A percentile compares a stretch with the other conserved stretches of the same genome.
phyloP scores from a whole-genome alignment of 2,329 filamentous ascomycete genomes.

The Tympanopsis confertula region DNA sequence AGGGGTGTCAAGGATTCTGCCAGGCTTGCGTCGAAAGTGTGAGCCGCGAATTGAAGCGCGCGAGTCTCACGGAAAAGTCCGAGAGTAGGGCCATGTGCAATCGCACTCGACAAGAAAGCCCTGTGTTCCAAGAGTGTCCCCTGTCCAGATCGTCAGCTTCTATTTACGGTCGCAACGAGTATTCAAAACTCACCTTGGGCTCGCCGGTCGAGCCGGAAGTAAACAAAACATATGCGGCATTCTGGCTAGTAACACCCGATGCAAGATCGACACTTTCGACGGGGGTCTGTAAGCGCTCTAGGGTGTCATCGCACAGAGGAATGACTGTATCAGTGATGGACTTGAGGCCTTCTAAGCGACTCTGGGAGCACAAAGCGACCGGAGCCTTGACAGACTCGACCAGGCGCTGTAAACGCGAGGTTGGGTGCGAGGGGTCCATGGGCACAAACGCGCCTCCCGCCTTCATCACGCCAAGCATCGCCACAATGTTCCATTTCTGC shows the following conservation, averaged over 20 bases:
- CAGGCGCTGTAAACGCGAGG: slow-evolving; percentile 5
- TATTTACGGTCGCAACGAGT: neutral
- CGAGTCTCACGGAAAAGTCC: slow-evolving; percentile 11
- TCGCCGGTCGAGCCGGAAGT: slow-evolving; percentile 35
- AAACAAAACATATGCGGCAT: slow-evolving; percentile 25
- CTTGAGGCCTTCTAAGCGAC: neutral
- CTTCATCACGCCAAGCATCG: slow-evolving; percentile 8
- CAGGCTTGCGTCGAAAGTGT: slow-evolving; percentile 17
- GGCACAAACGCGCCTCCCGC: slow-evolving; percentile 10
- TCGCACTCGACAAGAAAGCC: slow-evolving; percentile 11
- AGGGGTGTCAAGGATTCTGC: slow-evolving; percentile 8
- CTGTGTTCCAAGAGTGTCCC: slow-evolving; percentile 22
- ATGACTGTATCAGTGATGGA: neutral
- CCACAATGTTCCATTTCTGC: slow-evolving; percentile 3
- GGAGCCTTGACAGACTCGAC: neutral
- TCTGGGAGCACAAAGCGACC: neutral
- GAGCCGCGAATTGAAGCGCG: slow-evolving; percentile 18
- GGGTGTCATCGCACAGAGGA: neutral
- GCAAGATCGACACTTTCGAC: no score
- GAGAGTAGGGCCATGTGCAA: slow-evolving; percentile 7
- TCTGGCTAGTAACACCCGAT: neutral
- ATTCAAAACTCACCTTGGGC: slow-evolving; percentile 19
- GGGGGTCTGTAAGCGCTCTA: neutral
- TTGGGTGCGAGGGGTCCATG: slow-evolving; percentile 6
- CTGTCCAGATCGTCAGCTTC: slow-evolving; percentile 3